Evolutionary conservation across 2,329 filamentous ascomycete genomes (phyloP).

Genomic region (Penicillium occitanis): DNA sequence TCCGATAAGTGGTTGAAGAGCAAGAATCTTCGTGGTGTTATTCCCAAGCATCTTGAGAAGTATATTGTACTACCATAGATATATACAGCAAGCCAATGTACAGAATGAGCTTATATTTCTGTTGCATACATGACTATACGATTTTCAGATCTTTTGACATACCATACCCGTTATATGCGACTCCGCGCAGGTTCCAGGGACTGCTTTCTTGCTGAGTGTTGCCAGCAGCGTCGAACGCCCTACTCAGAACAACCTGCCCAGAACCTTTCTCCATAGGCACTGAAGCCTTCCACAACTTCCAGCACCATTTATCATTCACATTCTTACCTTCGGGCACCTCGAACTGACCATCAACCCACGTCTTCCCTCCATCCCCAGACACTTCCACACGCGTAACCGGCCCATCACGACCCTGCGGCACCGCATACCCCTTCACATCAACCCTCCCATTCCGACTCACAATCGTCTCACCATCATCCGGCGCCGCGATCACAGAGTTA

Average conservation of each 20-base stretch:
- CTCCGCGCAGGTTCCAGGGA: constrained; percentile 60
- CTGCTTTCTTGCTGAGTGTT: constrained; percentile 51
- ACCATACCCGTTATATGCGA: constrained; percentile 62
- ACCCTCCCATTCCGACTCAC: constrained; percentile 35
- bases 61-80: constrained; percentile 79
- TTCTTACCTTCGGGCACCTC: constrained; percentile 25
- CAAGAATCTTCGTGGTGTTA: constrained; percentile 77
- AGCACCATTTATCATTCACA: constrained; percentile 52
- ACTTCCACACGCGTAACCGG: constrained; percentile 57
- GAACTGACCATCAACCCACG: constrained; percentile 53
- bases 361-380: constrained; percentile 50
- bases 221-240: constrained; percentile 55
- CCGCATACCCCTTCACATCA: constrained; percentile 56
- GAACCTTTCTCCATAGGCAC: constrained; percentile 36
- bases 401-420: constrained; percentile 55
- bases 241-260: constrained; percentile 51
- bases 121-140: constrained; percentile 23
- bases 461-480: constrained; percentile 48
- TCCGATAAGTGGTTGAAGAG: constrained; percentile 84
- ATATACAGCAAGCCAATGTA: constrained; percentile 12
- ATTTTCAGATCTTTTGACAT: constrained; percentile 53
- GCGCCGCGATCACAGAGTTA: constrained; percentile 56
- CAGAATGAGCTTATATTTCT: background rate
- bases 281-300: constrained; percentile 52
- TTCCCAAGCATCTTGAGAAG: constrained; percentile 83